These are phyloP conservation scores for Scleromitrula shiraiana DNA, from an alignment of 2,329 filamentous ascomycete species.

Conservation along the genomic window DNA sequence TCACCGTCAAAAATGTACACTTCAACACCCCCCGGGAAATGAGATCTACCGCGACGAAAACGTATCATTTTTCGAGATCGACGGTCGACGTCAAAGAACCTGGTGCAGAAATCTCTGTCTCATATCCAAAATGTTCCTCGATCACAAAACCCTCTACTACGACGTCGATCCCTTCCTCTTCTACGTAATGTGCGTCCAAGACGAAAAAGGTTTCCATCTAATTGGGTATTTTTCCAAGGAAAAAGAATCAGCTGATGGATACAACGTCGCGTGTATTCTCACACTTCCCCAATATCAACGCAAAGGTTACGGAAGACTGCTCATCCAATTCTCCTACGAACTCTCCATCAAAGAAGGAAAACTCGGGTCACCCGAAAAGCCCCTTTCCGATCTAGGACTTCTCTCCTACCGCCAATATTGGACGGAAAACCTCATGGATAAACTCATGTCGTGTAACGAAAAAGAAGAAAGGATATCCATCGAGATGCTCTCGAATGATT, in stretches of 20 bases:
- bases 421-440: conserved; percentile 87
- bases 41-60: conserved; percentile 95
- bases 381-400: conserved; percentile 84
- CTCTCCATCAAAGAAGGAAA: conserved; percentile 92
- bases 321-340: conserved; percentile 97
- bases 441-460: conserved; percentile 67
- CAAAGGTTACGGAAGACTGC: conserved; percentile 82
- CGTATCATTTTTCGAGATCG: conserved; percentile 95
- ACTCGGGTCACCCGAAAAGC: conserved; percentile 93
- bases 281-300: conserved; percentile 94
- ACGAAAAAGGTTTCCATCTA: conserved; percentile 84
- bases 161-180: conserved; percentile 99
- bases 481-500: conserved; percentile 67
- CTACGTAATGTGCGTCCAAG: conserved; percentile 91
- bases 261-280: conserved; percentile 97
- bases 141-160: conserved; percentile 98
- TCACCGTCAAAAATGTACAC: conserved; percentile 81
- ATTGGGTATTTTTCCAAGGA: conserved; percentile 99
- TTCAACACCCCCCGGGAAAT: conserved; percentile 91
- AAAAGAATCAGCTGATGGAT: conserved; percentile 92
- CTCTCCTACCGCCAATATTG: conserved; percentile 95
- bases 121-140: conserved; percentile 90
- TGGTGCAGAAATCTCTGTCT: conserved; percentile 96
- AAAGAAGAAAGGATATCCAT: conserved; percentile 69
- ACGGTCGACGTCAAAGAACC: conserved; percentile 84